phyloP scores from a whole-genome alignment of 164 flowering plant genomes.

The Vitis labrusca region DNA sequence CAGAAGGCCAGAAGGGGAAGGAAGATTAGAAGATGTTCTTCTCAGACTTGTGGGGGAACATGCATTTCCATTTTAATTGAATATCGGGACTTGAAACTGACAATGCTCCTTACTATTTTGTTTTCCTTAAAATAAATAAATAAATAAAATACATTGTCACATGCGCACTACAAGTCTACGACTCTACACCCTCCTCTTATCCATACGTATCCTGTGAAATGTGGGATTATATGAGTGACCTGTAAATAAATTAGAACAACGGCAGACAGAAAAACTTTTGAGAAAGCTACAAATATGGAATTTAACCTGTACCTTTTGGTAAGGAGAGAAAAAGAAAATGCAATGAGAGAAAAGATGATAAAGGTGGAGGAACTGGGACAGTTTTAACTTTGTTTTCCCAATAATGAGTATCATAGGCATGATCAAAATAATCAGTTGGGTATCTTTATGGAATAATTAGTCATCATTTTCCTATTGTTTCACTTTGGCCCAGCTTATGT shows the following conservation, averaged over 20 bases:
- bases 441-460: constrained; percentile 55
- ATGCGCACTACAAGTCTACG: constrained; percentile 7
- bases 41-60: constrained; percentile 5
- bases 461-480: constrained; percentile 50
- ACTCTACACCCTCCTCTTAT: neutral
- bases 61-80: constrained; percentile 19
- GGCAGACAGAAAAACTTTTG: too few species aligned
- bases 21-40: constrained; percentile 30
- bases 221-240: too few species aligned
- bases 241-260: too few species aligned
- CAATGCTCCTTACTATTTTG: constrained; percentile 7
- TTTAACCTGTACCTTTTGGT: too few species aligned
- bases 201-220: too few species aligned
- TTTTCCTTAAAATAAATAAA: neutral
- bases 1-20: neutral
- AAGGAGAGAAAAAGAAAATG: constrained; percentile 2
- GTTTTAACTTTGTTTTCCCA: constrained; percentile 30
- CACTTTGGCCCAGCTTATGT: constrained; percentile 27
- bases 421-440: constrained; percentile 50
- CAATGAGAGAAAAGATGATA: constrained; percentile 11
- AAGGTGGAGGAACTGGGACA: constrained; percentile 22
- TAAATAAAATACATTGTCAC: constrained; percentile 11
- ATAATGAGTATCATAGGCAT: constrained; percentile 37
- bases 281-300: too few species aligned
- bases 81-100: constrained; percentile 45